Base-by-base conservation (phyloP, 2,329 filamentous ascomycete genomes). In the Colletotrichum trifolii region DNA sequence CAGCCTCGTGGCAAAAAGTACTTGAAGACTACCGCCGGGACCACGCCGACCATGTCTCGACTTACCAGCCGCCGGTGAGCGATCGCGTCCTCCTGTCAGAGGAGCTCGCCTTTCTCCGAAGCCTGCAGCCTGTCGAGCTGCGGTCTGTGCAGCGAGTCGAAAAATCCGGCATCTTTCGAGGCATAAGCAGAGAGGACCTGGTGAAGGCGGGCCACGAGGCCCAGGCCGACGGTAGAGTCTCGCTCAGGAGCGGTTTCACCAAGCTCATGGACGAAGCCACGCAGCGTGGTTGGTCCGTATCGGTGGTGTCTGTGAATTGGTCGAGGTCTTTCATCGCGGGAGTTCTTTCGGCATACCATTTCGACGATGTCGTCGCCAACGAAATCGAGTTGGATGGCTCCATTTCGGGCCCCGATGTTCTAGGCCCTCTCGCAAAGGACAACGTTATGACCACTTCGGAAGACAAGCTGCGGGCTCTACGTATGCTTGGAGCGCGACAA, bases 221-320 rank as follows among this genome's bases (percentile, higher is more conserved):
- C 0, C 77, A 79, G 5, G 50, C 59, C 5, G 67, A 70, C 5
- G 78, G 78, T 0, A 68, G 68, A 4, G 73, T 83, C 9, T 56
- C 59, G 17, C 68, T 84, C 1, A 70, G 81, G 9, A 70, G 73
- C 0, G 83, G 84, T 0, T 83, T 85, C 53, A 43, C 50, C 2
- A 73, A 76, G 0, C 48, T 82, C 13, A 53, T 80, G 35, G 47
- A 40, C 2, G 50, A 71, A 4, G 74, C 74, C 4, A 40, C 48
- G 3, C 68, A 63, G 0, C 73, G 72, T 10, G 75, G 74, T 3
- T 82, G 80, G 78, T 68, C 69, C 1, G 74, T 82, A 34, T 77
- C 76, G 47, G 72, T 87, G 13, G 73, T 86, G 34, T 85, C 83
- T 5, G 81, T 86, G 45, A 86, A 85, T 69, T 85, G 83, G 83